Evolutionary conservation across 805 yeast species (phyloP).

Genomic region (Wickerhamiella nectarea): DNA sequence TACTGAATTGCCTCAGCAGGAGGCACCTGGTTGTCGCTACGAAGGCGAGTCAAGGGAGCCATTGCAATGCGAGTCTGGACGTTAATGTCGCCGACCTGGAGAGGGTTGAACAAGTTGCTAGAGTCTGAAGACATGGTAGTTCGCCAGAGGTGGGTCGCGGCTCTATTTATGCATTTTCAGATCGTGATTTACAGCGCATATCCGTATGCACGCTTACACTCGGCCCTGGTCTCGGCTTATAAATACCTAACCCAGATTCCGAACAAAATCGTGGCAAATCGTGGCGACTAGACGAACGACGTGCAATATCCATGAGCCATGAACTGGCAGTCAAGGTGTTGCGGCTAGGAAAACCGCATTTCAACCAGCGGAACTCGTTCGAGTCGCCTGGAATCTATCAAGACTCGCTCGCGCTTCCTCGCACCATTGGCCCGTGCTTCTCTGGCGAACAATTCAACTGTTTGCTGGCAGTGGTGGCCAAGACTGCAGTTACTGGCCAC

Average conservation of each 20-base stretch:
- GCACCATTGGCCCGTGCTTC: conserved; percentile 21
- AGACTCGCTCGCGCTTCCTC: conserved; percentile 19
- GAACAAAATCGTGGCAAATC: no score
- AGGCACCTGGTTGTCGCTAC: conserved; percentile 27
- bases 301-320: conserved; percentile 2
- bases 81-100: conserved; percentile 26
- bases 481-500: neutral
- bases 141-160: no score
- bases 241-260: no score
- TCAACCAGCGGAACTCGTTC: conserved; percentile 15
- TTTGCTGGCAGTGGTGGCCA: conserved; percentile 13
- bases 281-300: neutral
- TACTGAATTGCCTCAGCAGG: conserved; percentile 35
- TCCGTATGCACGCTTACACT: no score
- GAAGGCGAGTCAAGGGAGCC: conserved; percentile 39
- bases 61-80: conserved; percentile 30
- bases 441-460: conserved; percentile 25
- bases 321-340: conserved; percentile 20
- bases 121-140: no score
- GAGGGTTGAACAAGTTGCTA: conserved; percentile 24
- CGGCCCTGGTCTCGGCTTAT: no score
- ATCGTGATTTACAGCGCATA: no score
- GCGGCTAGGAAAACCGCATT: conserved; percentile 23
- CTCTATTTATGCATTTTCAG: no score
- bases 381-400: conserved; percentile 13